Percentiles rank a stretch among this genome's conserved stretches.
These are phyloP conservation scores for Fusarium sp. DNA, from an alignment of 2,329 filamentous ascomycete species.

Conservation along the genomic window DNA sequence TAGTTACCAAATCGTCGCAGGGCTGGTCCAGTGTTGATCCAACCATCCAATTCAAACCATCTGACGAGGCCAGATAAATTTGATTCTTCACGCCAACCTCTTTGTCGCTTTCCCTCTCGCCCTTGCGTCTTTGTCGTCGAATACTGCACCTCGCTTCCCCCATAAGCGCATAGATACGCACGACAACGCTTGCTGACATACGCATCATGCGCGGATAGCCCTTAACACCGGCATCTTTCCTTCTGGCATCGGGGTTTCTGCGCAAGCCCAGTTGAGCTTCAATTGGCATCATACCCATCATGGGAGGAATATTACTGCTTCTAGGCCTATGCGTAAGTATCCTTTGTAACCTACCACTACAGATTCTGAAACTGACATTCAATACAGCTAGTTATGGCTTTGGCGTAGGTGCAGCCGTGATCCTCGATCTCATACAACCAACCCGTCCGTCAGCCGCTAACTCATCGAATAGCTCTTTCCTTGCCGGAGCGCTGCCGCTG, in stretches of 20 bases:
- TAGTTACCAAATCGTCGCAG: conserved; percentile 36
- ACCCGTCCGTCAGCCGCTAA: conserved; percentile 31
- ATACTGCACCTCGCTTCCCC: conserved; percentile 8
- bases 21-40: conserved; percentile 24
- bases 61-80: conserved; percentile 37
- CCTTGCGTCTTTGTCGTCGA: conserved; percentile 20
- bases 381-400: conserved; percentile 63
- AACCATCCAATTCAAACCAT: conserved; percentile 26
- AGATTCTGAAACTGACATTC: conserved; percentile 31
- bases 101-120: conserved; percentile 17
- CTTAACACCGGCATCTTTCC: conserved; percentile 7
- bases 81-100: conserved; percentile 33
- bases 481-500: conserved; percentile 89
- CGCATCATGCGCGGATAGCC: conserved; percentile 42
- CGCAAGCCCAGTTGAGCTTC: conserved; percentile 17
- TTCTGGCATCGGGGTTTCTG: conserved; percentile 17
- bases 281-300: conserved; percentile 40
- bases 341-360: background rate
- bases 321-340: conserved; percentile 54
- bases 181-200: conserved; percentile 5
- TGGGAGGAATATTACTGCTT: conserved; percentile 54
- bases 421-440: conserved; percentile 21
- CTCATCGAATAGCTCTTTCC: conserved; percentile 75
- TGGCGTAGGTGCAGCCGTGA: conserved; percentile 58
- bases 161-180: conserved; percentile 15